Percentiles rank a stretch among this genome's conserved stretches.
These are phyloP conservation scores for Eucalyptus cloeziana DNA, from an alignment of 345 rosid species.

Conservation along the genomic window DNA sequence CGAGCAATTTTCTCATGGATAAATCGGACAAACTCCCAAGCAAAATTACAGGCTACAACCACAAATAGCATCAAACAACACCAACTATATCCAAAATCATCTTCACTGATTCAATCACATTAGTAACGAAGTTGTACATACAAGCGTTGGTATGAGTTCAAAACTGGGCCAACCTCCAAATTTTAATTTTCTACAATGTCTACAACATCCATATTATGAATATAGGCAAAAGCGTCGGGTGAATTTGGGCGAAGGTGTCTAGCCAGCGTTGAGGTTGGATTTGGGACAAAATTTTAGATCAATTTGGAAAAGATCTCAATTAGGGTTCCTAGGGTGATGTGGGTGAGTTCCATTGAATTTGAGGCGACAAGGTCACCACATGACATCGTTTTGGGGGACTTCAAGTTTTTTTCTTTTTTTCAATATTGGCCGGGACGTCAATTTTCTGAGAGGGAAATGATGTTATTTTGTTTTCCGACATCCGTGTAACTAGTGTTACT, in stretches of 20 bases:
- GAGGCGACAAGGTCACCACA: not conserved
- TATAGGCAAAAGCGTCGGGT: not conserved
- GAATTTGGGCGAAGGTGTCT: not conserved
- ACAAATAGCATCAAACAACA: not conserved
- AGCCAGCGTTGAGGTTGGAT: not conserved
- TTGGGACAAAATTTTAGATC: not conserved
- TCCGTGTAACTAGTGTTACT: not conserved
- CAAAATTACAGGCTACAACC: not conserved
- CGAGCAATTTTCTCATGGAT: not conserved
- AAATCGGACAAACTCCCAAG: not conserved
- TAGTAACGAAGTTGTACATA: not conserved
- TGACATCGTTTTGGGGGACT: not conserved
- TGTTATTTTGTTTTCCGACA: fast-evolving
- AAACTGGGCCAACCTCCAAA: not conserved
- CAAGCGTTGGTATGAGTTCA: not conserved
- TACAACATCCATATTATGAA: not conserved
- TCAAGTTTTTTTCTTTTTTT: fast-evolving
- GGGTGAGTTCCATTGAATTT: not conserved
- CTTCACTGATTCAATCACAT: not conserved
- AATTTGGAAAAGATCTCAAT: not conserved
- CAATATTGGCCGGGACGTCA: not conserved
- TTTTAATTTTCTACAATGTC: not conserved
- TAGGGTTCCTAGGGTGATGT: not conserved
- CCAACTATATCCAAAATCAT: not conserved
- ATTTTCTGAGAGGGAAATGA: not conserved